phyloP scores from a whole-genome alignment of 1,284 basidiomycete genomes.

The Trametes polyzona region DNA sequence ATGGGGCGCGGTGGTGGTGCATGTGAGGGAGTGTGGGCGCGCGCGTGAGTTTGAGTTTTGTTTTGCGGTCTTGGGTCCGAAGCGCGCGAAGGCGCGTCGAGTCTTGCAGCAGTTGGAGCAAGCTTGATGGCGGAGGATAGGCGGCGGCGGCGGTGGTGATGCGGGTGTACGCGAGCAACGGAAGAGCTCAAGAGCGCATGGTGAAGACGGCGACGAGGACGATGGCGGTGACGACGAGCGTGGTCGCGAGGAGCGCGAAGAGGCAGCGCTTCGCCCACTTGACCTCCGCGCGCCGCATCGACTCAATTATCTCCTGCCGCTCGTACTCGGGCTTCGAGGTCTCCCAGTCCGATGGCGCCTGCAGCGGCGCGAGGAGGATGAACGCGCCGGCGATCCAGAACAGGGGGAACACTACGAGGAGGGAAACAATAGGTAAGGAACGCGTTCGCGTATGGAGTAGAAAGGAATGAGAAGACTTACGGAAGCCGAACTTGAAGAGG shows the following conservation, averaged over 20 bases:
- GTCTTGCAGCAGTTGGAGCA: too few species aligned
- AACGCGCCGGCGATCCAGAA: constrained; percentile 47
- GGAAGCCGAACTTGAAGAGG: constrained; percentile 39
- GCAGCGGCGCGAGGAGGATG: constrained; percentile 43
- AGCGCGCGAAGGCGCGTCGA: too few species aligned
- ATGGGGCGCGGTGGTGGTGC: not conserved
- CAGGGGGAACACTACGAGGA: constrained; percentile 43
- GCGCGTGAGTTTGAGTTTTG: too few species aligned
- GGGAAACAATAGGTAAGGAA: not conserved
- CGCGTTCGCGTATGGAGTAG: not conserved
- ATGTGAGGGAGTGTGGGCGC: not conserved
- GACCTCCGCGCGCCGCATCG: constrained; percentile 41
- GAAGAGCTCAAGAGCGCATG: constrained; percentile 13
- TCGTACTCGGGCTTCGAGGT: constrained; percentile 41
- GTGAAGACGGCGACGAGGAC: constrained; percentile 22
- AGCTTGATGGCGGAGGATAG: too few species aligned
- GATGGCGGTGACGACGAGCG: constrained; percentile 18
- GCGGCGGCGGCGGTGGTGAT: not conserved
- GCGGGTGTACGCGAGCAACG: not conserved
- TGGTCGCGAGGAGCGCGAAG: constrained; percentile 25
- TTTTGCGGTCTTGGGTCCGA: too few species aligned
- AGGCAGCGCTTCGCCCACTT: constrained; percentile 49
- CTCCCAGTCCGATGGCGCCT: constrained; percentile 44
- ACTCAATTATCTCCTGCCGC: constrained; percentile 38
- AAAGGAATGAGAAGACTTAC: constrained; percentile 23